These are phyloP conservation scores for Sarocladiaceae sp. DNA, from an alignment of 2,329 filamentous ascomycete genomes.

Conservation along the genomic window DNA sequence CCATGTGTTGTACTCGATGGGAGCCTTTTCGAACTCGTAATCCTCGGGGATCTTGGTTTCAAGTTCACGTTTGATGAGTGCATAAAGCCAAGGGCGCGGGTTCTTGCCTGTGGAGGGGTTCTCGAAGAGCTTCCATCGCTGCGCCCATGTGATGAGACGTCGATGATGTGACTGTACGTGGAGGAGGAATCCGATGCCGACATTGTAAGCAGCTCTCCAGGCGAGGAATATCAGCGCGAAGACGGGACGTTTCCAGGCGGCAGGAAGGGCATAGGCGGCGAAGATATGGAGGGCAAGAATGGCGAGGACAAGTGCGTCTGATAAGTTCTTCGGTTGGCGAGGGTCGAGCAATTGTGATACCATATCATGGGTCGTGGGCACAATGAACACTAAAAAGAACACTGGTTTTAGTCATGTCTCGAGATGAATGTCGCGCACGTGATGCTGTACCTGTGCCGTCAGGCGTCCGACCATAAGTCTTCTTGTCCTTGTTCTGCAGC, in stretches of 20 bases:
- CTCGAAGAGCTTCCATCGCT: slow-evolving; percentile 81
- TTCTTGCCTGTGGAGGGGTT: slow-evolving; percentile 76
- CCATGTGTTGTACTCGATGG: slow-evolving; percentile 99
- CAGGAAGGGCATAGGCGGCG: slow-evolving; percentile 69
- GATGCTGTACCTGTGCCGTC: slow-evolving; percentile 71
- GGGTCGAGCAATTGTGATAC: slow-evolving; percentile 95
- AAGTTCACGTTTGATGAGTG: slow-evolving; percentile 80
- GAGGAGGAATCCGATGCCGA: slow-evolving; percentile 86
- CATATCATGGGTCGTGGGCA: slow-evolving; percentile 97
- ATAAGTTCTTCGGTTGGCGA: slow-evolving; percentile 90
- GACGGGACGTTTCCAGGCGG: slow-evolving; percentile 63
- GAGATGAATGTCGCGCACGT: not conserved
- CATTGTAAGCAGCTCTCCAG: slow-evolving; percentile 90
- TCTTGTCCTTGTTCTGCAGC: slow-evolving; percentile 41
- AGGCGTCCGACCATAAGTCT: slow-evolving; percentile 87
- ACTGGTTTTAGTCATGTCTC: not conserved
- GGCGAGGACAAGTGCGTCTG: slow-evolving; percentile 74
- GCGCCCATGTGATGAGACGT: slow-evolving; percentile 81
- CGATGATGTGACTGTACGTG: slow-evolving; percentile 87
- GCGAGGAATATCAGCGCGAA: slow-evolving; percentile 85
- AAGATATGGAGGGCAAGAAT: slow-evolving; percentile 74
- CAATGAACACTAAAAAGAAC: slow-evolving; percentile 71
- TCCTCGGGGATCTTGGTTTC: slow-evolving; percentile 93
- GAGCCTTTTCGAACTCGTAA: slow-evolving; percentile 89
- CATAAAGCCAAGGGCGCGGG: slow-evolving; percentile 76